Evolutionary conservation across 2,329 filamentous ascomycete genomes (phyloP).

Genomic region (Sarocladium oryzae): DNA sequence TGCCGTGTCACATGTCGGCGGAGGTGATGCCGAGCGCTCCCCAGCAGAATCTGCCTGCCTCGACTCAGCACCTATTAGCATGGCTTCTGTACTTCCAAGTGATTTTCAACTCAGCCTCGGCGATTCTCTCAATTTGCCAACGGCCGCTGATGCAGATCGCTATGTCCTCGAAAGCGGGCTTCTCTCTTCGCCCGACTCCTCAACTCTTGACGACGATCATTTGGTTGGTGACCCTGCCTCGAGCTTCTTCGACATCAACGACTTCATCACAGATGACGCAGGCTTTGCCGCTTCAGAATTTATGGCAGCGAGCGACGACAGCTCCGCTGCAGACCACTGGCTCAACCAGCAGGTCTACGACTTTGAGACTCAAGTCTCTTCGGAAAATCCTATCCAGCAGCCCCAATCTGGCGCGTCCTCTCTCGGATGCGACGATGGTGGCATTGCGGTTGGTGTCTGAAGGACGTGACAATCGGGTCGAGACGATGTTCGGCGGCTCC

Average conservation of each 20-base stretch:
- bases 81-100: slow-evolving; percentile 19
- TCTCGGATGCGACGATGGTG: slow-evolving; percentile 67
- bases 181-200: slow-evolving; percentile 65
- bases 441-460: slow-evolving; percentile 66
- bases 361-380: slow-evolving; percentile 54
- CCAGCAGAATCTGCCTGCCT: background rate
- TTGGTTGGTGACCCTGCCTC: slow-evolving; percentile 53
- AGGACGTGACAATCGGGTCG: slow-evolving; percentile 41
- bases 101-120: slow-evolving; percentile 57
- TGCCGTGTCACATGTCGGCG: slow-evolving; percentile 99
- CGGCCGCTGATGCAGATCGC: slow-evolving; percentile 66
- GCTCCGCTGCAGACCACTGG: slow-evolving; percentile 44
- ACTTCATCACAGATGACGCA: slow-evolving; percentile 50
- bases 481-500: slow-evolving; percentile 25
- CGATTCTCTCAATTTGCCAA: slow-evolving; percentile 62
- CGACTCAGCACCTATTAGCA: slow-evolving; percentile 37
- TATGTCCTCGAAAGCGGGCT: slow-evolving; percentile 70
- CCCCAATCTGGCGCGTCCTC: slow-evolving; percentile 67
- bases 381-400: slow-evolving; percentile 65
- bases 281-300: slow-evolving; percentile 38
- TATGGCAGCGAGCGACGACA: slow-evolving; percentile 42
- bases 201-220: slow-evolving; percentile 62
- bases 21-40: slow-evolving; percentile 35
- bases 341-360: slow-evolving; percentile 42
- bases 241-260: slow-evolving; percentile 40